Evolutionary conservation across 2,329 filamentous ascomycete species (phyloP).

Genomic region (Diaporthe helianthi): DNA sequence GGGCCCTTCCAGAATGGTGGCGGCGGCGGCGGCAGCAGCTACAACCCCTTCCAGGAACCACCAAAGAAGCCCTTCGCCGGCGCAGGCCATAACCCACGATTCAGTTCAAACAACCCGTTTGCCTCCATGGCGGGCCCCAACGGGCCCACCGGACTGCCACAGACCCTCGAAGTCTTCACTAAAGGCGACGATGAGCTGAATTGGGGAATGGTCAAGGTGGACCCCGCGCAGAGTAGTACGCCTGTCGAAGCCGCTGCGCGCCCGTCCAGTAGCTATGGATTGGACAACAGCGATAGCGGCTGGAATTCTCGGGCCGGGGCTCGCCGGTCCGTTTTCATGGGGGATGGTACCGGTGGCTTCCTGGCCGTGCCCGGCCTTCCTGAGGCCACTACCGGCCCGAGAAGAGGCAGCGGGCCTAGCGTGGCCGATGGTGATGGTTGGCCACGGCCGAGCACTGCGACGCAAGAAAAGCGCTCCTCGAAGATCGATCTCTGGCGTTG

Average conservation of each 20-base stretch:
- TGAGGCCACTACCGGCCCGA: slow-evolving; percentile 35
- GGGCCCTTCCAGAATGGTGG: slow-evolving; percentile 31
- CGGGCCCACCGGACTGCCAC: slow-evolving; percentile 50
- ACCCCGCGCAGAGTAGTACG: slow-evolving; percentile 42
- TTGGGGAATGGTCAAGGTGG: slow-evolving; percentile 64
- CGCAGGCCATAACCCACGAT: slow-evolving; percentile 48
- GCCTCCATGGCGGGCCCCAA: slow-evolving; percentile 47
- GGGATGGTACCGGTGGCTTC: slow-evolving; percentile 59
- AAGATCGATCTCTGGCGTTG: slow-evolving; percentile 53
- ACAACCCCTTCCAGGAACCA: slow-evolving; percentile 35
- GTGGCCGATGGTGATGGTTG: slow-evolving; percentile 46
- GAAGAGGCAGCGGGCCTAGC: slow-evolving; percentile 34
- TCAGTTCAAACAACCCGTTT: slow-evolving; percentile 69
- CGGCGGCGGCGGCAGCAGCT: slow-evolving; percentile 33
- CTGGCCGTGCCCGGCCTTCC: slow-evolving; percentile 54
- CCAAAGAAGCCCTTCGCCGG: slow-evolving; percentile 38
- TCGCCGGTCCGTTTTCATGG: slow-evolving; percentile 61
- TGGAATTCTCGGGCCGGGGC: slow-evolving; percentile 59
- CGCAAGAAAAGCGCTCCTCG: slow-evolving; percentile 47
- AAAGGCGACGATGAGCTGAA: slow-evolving; percentile 65
- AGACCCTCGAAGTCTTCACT: slow-evolving; percentile 66
- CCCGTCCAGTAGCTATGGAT: slow-evolving; percentile 63
- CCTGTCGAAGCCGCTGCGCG: slow-evolving; percentile 40
- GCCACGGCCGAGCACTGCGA: slow-evolving; percentile 53
- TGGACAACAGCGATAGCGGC: slow-evolving; percentile 59